Evolutionary conservation across 352 stramenopile genomes (phyloP), one percentile per base, ranked within the genome.

Genomic region (Thraustotheca clavata): DNA sequence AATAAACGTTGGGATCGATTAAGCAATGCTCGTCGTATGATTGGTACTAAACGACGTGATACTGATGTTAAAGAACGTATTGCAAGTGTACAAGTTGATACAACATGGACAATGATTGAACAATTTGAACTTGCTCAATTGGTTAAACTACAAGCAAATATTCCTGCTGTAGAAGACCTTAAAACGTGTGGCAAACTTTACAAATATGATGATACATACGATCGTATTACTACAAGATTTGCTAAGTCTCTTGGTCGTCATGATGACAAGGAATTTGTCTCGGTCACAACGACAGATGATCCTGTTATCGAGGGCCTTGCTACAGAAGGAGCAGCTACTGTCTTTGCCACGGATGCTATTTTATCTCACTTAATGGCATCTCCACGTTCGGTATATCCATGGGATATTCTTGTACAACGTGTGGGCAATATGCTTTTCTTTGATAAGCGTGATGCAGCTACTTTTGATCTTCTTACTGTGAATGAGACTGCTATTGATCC

Each of bases 261-360:
- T 60, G 86, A 93, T 67, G 79, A 97, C 69, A 94, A 90, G 49
- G 89, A 98, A 70, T 98, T 98, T 67, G 98, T 98, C 77, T 96
- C 96, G 60, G 92, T 98, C 33, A 98, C 94, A 16, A 98, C 95
- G 20, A 98, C 88, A 9, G 96, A 98, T 70, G 96, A 99, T 78
- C 95, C 95, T 11, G 84, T 98, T 12, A 95, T 98, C 62, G 94
- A 98, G 70, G 76, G 96, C 68, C 74, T 98, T 27, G 91, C 91
- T 3, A 92, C 96, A 59, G 79, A 95, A 62, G 87, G 80, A 52
- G 77, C 89, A 22, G 94, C 79, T 29, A 96, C 94, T 29, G 94
- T 99, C 52, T 99, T 98, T 74, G 92, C 94, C 24, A 99, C 96
- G 1, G 96, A 99, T 74, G 89, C 94, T 38, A 98, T 99, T 62